Evolutionary conservation across 192 early-diverging fungal species (phyloP).

Genomic region (Linderina pennispora): DNA sequence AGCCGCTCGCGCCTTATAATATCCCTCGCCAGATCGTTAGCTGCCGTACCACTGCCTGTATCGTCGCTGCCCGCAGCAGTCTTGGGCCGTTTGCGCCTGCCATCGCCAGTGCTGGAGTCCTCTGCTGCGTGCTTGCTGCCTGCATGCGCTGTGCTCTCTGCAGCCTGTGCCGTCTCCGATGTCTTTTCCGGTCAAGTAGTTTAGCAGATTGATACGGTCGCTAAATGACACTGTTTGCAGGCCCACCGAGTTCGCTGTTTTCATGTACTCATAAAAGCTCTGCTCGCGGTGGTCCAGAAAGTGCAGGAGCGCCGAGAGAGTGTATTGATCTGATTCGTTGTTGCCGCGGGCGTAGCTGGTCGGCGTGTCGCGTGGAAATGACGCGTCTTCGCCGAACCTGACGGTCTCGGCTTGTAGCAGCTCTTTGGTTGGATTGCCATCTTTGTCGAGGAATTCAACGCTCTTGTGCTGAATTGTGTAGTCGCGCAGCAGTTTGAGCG

Average conservation of each 20-base stretch:
- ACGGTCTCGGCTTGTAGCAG: constrained; percentile 47
- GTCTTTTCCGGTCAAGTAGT: constrained; percentile 65
- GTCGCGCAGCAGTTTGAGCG: constrained; percentile 56
- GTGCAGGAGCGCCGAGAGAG: constrained; percentile 65
- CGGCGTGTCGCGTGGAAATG: constrained; percentile 52
- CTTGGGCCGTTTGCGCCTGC: too few species aligned
- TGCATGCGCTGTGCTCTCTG: too few species aligned
- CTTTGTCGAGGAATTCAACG: constrained; percentile 45
- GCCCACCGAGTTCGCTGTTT: constrained; percentile 51
- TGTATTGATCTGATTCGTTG: constrained; percentile 58
- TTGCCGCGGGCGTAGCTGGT: constrained; percentile 53
- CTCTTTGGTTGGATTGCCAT: constrained; percentile 33
- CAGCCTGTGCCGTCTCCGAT: too few species aligned
- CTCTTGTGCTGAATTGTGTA: constrained; percentile 52
- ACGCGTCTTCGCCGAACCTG: constrained; percentile 52
- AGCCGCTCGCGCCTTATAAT: constrained; percentile 29
- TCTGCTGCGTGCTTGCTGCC: too few species aligned
- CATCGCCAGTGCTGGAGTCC: too few species aligned
- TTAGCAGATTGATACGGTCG: constrained; percentile 63
- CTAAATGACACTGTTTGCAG: constrained; percentile 66
- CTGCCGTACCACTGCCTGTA: not conserved
- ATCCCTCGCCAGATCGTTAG: constrained; percentile 15
- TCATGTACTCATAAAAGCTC: constrained; percentile 69
- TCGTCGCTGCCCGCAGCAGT: constrained; percentile 1
- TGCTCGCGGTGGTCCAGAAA: constrained; percentile 58